Evolutionary conservation across 2,329 filamentous ascomycete genomes (phyloP).

Genomic region (Grosmannia huntii): DNA sequence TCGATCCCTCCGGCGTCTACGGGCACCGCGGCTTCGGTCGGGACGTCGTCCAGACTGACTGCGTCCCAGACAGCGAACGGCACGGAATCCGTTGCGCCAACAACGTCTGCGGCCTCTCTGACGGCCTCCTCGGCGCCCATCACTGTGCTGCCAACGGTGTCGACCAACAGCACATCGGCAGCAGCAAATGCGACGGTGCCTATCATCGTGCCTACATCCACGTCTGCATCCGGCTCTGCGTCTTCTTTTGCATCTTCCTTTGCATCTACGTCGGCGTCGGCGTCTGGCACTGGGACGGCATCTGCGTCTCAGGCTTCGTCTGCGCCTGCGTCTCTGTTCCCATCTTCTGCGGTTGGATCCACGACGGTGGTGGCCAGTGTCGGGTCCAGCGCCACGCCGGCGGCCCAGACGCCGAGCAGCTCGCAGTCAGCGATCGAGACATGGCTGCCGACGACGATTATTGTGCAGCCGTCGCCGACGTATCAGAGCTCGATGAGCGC

Average conservation of each 20-base stretch:
- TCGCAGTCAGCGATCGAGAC: slow-evolving; percentile 7
- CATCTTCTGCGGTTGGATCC: background rate
- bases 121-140: background rate
- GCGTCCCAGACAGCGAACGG: background rate
- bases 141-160: background rate
- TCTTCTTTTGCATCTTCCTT: background rate
- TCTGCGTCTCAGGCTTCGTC: background rate
- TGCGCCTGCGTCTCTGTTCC: background rate
- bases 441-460: slow-evolving; percentile 48
- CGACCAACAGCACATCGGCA: background rate
- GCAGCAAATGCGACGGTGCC: background rate
- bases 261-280: background rate
- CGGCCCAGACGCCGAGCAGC: background rate
- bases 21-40: background rate
- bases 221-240: background rate
- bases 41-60: background rate
- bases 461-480: slow-evolving; percentile 37
- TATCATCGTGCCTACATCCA: background rate
- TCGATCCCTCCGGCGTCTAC: background rate
- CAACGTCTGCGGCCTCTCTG: background rate
- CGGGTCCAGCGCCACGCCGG: background rate
- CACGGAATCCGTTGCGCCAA: background rate
- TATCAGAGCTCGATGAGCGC: slow-evolving; percentile 22
- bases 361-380: background rate
- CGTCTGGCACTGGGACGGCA: background rate